These are phyloP conservation scores for Scheffersomyces cryptocercus DNA, from an alignment of 1,139 yeast species.

Conservation along the genomic window DNA sequence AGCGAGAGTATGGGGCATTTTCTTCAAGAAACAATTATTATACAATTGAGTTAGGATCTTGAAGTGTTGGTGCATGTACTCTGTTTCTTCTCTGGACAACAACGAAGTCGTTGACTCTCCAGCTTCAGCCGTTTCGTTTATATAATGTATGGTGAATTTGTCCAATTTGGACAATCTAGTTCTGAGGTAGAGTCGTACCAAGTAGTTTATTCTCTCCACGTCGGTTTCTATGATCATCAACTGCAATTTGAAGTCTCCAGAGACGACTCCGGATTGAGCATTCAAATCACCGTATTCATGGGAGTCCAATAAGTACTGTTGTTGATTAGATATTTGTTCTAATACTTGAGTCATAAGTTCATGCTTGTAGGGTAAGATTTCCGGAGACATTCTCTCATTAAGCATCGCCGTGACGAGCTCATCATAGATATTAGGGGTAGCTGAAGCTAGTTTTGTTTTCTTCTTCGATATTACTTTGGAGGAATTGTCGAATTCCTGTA, in stretches of 20 bases:
- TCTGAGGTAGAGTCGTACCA: conserved; percentile 77
- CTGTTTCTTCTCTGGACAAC: conserved; percentile 61
- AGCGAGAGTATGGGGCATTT: conserved; percentile 68
- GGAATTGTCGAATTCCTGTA: conserved; percentile 56
- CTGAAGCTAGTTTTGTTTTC: conserved; percentile 10
- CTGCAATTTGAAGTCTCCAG: conserved; percentile 73
- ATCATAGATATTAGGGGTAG: conserved; percentile 31
- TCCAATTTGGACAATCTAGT: conserved; percentile 77
- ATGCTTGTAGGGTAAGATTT: conserved; percentile 69
- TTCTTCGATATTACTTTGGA: conserved; percentile 13
- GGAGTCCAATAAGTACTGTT: conserved; percentile 68
- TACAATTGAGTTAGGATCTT: conserved; percentile 65
- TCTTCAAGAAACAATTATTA: conserved; percentile 63
- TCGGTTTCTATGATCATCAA: conserved; percentile 88
- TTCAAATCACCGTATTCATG: conserved; percentile 50
- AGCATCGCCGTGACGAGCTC: conserved; percentile 70
- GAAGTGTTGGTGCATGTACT: conserved; percentile 60
- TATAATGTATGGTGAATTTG: conserved; percentile 59
- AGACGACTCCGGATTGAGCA: conserved; percentile 38
- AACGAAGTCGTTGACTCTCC: conserved; percentile 25
- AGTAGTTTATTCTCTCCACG: conserved; percentile 79
- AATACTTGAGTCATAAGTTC: conserved; percentile 59
- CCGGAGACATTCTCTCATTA: conserved; percentile 84
- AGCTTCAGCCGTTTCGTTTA: conserved; percentile 19
- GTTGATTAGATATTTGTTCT: conserved; percentile 62